Evolutionary conservation across 2,329 filamentous ascomycete genomes (phyloP).

Genomic region (Cytospora piceicola): DNA sequence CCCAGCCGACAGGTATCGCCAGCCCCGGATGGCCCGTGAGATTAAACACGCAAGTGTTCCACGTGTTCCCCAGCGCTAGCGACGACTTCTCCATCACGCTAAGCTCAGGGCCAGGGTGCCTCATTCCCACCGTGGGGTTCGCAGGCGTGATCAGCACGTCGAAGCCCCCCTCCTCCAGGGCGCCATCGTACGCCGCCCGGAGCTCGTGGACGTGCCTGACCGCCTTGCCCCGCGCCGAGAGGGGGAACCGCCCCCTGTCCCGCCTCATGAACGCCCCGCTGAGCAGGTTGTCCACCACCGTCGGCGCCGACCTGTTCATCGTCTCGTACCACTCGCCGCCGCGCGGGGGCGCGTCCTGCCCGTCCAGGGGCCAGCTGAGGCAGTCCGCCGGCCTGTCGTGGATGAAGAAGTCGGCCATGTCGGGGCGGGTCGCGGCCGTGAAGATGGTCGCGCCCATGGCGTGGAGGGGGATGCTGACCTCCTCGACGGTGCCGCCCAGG

Average conservation of each 20-base stretch:
- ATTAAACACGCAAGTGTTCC: slow-evolving; percentile 54
- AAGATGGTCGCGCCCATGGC: slow-evolving; percentile 50
- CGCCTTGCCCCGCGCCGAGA: slow-evolving; percentile 47
- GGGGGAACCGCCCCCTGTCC: slow-evolving; percentile 35
- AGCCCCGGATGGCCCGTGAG: slow-evolving; percentile 54
- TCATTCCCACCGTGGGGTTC: slow-evolving; percentile 49
- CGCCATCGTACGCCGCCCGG: slow-evolving; percentile 51
- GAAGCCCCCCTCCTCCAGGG: slow-evolving; percentile 41
- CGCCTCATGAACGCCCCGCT: slow-evolving; percentile 39
- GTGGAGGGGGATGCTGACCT: slow-evolving; percentile 54
- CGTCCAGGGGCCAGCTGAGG: slow-evolving; percentile 40
- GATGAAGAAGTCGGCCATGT: slow-evolving; percentile 40
- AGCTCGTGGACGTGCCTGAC: slow-evolving; percentile 51
- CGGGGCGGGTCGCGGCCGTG: slow-evolving; percentile 45
- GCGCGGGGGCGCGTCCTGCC: slow-evolving; percentile 37
- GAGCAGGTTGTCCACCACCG: slow-evolving; percentile 49
- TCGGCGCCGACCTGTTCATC: slow-evolving; percentile 48
- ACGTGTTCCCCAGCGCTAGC: slow-evolving; percentile 48
- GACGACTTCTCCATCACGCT: slow-evolving; percentile 46
- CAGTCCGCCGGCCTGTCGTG: slow-evolving; percentile 39
- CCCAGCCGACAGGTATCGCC: slow-evolving; percentile 49
- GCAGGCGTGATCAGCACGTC: slow-evolving; percentile 55
- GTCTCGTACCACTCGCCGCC: slow-evolving; percentile 49
- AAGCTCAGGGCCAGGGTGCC: slow-evolving; percentile 42
- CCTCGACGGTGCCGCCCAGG: slow-evolving; percentile 48